Percentiles rank a stretch among this genome's conserved stretches.
These are phyloP conservation scores for Tulasnella sp. DNA, from an alignment of 768 basidiomycete genomes.

Conservation along the genomic window DNA sequence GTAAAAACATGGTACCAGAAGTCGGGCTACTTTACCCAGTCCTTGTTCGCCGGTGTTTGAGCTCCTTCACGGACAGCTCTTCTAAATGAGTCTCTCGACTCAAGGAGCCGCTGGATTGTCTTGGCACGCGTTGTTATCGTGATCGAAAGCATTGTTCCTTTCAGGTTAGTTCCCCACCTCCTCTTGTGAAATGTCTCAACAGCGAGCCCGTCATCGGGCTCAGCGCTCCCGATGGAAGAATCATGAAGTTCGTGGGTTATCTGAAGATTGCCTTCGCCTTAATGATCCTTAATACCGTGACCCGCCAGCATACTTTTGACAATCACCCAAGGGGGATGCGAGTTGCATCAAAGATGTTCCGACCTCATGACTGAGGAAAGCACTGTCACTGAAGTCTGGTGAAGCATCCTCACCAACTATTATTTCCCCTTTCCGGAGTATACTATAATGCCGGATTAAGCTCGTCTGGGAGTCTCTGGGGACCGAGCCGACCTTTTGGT, in stretches of 20 bases:
- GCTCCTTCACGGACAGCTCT: not conserved
- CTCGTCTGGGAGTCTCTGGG: not conserved
- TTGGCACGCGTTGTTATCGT: not conserved
- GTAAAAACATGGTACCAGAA: not conserved
- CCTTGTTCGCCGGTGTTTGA: no score
- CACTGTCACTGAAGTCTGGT: not conserved
- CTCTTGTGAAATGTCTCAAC: no score
- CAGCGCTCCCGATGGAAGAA: no score
- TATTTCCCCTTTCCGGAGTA: constrained; percentile 23
- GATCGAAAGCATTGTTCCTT: not conserved
- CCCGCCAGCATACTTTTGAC: no score
- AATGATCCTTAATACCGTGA: no score
- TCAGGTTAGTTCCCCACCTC: no score
- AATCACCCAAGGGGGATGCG: no score
- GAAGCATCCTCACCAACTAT: not conserved
- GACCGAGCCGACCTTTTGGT: not conserved
- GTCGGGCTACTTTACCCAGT: no score
- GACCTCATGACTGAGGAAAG: constrained; percentile 8
- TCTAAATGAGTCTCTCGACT: not conserved
- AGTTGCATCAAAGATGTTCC: no score
- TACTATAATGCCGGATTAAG: not conserved
- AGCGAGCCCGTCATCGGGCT: no score
- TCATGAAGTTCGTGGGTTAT: no score
- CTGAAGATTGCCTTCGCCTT: no score
- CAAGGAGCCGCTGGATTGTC: not conserved